These are phyloP conservation scores for Phytophthora pistaciae DNA, from an alignment of 352 stramenopile genomes.

Conservation along the genomic window DNA sequence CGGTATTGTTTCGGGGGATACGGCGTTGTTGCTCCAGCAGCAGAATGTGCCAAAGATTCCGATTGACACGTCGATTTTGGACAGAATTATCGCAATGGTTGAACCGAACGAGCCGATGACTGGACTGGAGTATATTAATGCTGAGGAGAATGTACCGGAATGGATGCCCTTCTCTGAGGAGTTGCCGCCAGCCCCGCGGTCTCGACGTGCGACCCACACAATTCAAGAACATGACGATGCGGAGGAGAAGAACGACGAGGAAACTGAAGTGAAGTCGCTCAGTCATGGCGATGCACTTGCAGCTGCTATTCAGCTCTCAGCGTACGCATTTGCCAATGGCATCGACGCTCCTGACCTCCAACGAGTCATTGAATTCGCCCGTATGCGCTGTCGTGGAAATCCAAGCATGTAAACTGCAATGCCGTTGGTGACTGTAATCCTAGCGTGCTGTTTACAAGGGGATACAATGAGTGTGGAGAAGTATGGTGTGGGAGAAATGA, in stretches of 20 bases:
- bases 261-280: conserved; percentile 1
- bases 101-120: conserved; percentile 16
- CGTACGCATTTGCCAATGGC: conserved; percentile 29
- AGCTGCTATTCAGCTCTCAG: conserved; percentile 23
- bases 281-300: conserved; percentile 26
- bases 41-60: conserved; percentile 8
- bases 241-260: background rate
- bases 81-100: conserved; percentile 15
- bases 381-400: conserved; percentile 11
- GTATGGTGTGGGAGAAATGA: background rate
- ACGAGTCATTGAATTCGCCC: conserved; percentile 18
- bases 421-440: background rate
- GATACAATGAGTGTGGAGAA: background rate
- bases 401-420: background rate
- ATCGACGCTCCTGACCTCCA: conserved; percentile 23
- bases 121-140: conserved; percentile 21
- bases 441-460: background rate
- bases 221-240: background rate
- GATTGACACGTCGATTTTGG: conserved; percentile 16
- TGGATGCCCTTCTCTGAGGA: conserved; percentile 20
- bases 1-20: conserved; percentile 22
- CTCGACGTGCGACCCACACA: conserved; percentile 14
- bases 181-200: conserved; percentile 20
- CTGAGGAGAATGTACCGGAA: conserved; percentile 24
- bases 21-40: conserved; percentile 11